phyloP scores from a whole-genome alignment of 805 yeast species.

The Ogataea polymorpha region DNA sequence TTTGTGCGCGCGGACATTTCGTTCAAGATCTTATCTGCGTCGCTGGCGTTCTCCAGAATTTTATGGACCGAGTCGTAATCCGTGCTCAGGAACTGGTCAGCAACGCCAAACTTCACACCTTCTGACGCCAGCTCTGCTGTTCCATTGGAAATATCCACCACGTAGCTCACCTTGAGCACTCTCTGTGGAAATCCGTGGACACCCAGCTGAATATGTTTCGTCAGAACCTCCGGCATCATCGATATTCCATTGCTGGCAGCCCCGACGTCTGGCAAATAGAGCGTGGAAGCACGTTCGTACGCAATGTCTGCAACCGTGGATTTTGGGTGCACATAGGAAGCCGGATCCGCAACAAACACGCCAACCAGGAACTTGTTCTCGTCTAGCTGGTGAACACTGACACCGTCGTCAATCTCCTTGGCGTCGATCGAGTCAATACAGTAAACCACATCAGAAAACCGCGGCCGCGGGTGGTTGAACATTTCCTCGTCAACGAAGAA shows the following conservation, averaged over 20 bases:
- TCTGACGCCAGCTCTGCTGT: constrained; percentile 20
- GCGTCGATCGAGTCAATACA: constrained; percentile 83
- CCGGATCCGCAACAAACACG: constrained; percentile 86
- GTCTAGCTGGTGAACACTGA: constrained; percentile 46
- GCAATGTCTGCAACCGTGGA: constrained; percentile 51
- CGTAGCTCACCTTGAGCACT: constrained; percentile 42
- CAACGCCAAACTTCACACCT: constrained; percentile 38
- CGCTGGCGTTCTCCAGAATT: constrained; percentile 35
- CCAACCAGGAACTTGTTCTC: constrained; percentile 43
- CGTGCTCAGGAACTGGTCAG: constrained; percentile 46
- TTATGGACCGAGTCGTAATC: constrained; percentile 66
- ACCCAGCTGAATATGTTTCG: constrained; percentile 39
- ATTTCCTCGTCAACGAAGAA: constrained; percentile 19
- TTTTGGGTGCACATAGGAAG: constrained; percentile 52
- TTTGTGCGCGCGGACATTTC: not conserved
- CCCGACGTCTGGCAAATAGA: constrained; percentile 55
- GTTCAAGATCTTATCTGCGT: constrained; percentile 7
- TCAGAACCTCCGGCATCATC: constrained; percentile 65
- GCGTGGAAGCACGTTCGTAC: constrained; percentile 56
- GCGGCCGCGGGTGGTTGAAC: constrained; percentile 29
- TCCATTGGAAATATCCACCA: constrained; percentile 25
- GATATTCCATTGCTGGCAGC: constrained; percentile 43
- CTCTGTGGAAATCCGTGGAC: constrained; percentile 47
- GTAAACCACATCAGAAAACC: constrained; percentile 51
- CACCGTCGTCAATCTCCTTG: constrained; percentile 92